A percentile compares a stretch with the other conserved stretches of the same genome.
phyloP scores from a whole-genome alignment of 2,329 filamentous ascomycete species.

The Helicocarpus griseus region DNA sequence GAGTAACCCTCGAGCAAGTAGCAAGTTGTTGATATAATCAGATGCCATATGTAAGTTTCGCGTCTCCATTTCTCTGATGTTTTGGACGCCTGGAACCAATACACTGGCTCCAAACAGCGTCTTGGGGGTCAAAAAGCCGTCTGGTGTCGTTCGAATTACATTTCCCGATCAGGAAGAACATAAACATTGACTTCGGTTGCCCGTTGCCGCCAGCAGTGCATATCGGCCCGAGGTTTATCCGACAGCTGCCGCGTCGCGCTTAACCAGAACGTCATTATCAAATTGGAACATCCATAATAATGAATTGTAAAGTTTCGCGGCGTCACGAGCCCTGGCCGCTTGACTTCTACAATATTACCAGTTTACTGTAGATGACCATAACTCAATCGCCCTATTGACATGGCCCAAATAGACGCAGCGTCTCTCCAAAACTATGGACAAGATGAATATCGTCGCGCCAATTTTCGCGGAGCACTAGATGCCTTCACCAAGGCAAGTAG shows the following conservation, averaged over 20 bases:
- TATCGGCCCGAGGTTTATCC: slow-evolving; percentile 2
- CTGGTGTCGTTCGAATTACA: background rate
- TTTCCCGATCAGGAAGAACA: slow-evolving; percentile 33
- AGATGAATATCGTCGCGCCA: slow-evolving; percentile 33
- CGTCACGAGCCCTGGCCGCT: no score
- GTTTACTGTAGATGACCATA: no score
- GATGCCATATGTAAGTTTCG: slow-evolving; percentile 51
- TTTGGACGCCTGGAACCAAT: background rate
- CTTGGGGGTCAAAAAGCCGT: background rate
- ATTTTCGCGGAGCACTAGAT: slow-evolving; percentile 35
- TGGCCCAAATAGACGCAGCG: background rate
- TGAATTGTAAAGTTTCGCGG: no score
- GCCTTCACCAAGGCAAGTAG: slow-evolving; percentile 32
- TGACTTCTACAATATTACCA: no score
- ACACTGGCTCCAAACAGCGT: background rate
- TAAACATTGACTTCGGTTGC: slow-evolving; percentile 29
- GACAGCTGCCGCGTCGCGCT: background rate
- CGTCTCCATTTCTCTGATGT: slow-evolving; percentile 29
- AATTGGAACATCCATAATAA: no score
- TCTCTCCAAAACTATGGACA: slow-evolving; percentile 31
- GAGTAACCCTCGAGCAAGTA: slow-evolving; percentile 54
- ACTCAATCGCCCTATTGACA: background rate
- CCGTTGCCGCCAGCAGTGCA: slow-evolving; percentile 16
- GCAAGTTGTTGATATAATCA: slow-evolving; percentile 55
- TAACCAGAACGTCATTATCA: no score